Percentiles rank a stretch among this genome's conserved stretches.
phyloP scores from a whole-genome alignment of 2,329 filamentous ascomycete genomes.

The Stenocarpella maydis region DNA sequence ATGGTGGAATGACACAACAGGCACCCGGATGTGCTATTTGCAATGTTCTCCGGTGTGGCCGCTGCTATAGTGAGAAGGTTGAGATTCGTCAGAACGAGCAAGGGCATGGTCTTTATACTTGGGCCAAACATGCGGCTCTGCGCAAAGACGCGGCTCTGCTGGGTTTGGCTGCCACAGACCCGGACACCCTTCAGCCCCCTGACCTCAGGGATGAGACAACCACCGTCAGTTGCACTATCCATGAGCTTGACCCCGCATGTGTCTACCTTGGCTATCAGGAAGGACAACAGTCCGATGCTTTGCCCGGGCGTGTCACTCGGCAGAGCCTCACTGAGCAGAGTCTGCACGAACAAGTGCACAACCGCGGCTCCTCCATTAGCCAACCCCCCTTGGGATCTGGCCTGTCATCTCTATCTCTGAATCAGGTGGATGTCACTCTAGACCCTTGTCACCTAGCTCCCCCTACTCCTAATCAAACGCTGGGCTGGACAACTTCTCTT shows the following conservation, averaged over 20 bases:
- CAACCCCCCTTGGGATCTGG: background rate
- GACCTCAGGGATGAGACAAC: background rate
- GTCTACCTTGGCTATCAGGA: background rate
- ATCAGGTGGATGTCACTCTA: background rate
- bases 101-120: background rate
- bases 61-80: background rate
- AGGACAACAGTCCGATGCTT: background rate
- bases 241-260: background rate
- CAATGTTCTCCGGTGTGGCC: background rate
- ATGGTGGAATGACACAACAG: background rate
- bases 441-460: background rate
- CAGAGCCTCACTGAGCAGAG: conserved; percentile 6
- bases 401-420: background rate
- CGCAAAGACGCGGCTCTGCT: conserved; percentile 6
- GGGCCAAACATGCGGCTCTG: conserved; percentile 5
- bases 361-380: background rate
- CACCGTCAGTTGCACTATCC: background rate
- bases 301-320: background rate
- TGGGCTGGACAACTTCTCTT: background rate
- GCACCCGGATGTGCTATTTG: background rate
- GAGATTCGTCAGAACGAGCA: background rate
- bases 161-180: background rate
- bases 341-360: background rate
- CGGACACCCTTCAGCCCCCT: background rate
- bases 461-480: too few species aligned